These are phyloP conservation scores for Auriscalpium microsporum DNA, from an alignment of 768 basidiomycete genomes.

Conservation along the genomic window DNA sequence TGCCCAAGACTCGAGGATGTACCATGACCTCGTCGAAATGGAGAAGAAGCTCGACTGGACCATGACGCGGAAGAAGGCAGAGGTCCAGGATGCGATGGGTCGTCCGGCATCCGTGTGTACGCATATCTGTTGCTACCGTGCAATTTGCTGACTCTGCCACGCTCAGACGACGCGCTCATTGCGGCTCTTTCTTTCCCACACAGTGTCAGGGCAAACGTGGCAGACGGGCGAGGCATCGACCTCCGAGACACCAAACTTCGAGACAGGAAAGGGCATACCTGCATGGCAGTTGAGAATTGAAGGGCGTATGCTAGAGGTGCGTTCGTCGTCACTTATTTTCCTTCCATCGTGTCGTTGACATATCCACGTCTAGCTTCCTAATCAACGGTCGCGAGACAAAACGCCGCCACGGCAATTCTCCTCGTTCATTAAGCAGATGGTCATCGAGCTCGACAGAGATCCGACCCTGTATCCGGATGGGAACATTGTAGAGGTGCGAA, in stretches of 20 bases:
- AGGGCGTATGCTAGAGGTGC: constrained; percentile 74
- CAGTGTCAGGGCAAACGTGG: constrained; percentile 80
- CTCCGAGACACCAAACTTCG: constrained; percentile 45
- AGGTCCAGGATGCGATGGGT: constrained; percentile 83
- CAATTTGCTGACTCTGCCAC: not conserved
- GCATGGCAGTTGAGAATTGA: constrained; percentile 87
- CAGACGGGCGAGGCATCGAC: constrained; percentile 42
- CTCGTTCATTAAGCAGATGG: constrained; percentile 72
- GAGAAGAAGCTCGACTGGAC: constrained; percentile 94
- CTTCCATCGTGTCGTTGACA: not conserved
- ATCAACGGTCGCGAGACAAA: constrained; percentile 57
- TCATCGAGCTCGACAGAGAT: constrained; percentile 84
- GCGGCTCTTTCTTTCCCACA: constrained; percentile 82
- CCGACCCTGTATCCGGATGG: constrained; percentile 71
- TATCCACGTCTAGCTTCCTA: constrained; percentile 35
- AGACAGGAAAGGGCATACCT: constrained; percentile 83
- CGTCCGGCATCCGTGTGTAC: constrained; percentile 58
- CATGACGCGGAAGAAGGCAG: constrained; percentile 80
- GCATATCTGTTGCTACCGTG: not conserved
- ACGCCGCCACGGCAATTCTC: constrained; percentile 70
- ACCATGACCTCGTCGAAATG: constrained; percentile 78
- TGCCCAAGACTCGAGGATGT: constrained; percentile 77
- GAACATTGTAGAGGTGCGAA: constrained; percentile 79
- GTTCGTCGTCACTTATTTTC: constrained; percentile 15
- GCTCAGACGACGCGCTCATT: constrained; percentile 72